Evolutionary conservation across 495 filamentous ascomycete genomes (phyloP), one percentile per base, ranked within the genome.

Genomic region (Amniculicola lignicola): DNA sequence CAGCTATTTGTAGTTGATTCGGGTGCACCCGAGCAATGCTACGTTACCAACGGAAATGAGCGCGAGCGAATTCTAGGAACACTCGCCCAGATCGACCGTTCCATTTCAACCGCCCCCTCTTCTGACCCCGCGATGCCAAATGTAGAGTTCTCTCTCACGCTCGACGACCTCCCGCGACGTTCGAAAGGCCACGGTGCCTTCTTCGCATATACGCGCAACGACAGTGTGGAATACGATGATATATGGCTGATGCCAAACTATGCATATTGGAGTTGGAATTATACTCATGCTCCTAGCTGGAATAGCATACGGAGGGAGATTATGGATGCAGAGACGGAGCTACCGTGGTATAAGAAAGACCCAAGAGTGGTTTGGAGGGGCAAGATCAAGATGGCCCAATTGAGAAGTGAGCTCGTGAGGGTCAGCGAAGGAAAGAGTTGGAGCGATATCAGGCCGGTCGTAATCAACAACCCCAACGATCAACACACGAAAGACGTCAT

Each of bases 401-500:
- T 77, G 52, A 72, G 79, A 28, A 71, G 73, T 29, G 72, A 76
- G 37, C 68, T 82, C 0, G 48, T 81, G 0, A 40, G 51, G 0
- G 49, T 60, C 3, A 66, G 74, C 4, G 55, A 62, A 6, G 67
- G 56, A n/a, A 61, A 71, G 58, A 46, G 21, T 2, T 80, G 78
- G 76, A 75, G 76, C 0, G 79, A 82, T 57, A 70, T 80, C 1
- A 66, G 77, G 63, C 39, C 68, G n/a, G 66, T 81, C 3, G 51
- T 61, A 5, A 58, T 40, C 2, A 66, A 61, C 25, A 49, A 47
- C 11, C 45, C 29, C 9, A 51, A 19, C 2, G 59, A 72, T 55
- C 16, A 35, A 36, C 33, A 57, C 27, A 57, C 62, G 14, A 70
- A 57, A 27, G 78, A 78, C 57, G 69, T 74, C 16, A 57, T 77